Base-by-base conservation (phyloP, 352 stramenopile species). In the Globisporangium nunn region DNA sequence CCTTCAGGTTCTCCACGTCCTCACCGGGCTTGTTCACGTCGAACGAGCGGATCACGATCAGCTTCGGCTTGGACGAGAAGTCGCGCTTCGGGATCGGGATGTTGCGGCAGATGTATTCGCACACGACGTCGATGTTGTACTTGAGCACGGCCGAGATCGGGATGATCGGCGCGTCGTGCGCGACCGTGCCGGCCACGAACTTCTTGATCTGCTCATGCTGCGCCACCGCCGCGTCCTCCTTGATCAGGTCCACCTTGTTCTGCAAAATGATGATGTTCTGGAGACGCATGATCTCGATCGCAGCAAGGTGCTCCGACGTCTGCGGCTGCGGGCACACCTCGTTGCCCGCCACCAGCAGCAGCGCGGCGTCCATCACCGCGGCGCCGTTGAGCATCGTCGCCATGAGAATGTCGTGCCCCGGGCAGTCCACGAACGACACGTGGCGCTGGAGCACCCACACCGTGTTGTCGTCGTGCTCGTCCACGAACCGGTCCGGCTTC, bases 331-430 rank as follows among this genome's bases (percentile, higher is more conserved):
- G 97, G 74, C 97, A 99, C 41, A 97, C 93, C 81, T 98, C 95
- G 65, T 98, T 98, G 52, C 94, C 95, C 3, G 97, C 97, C 15
- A 99, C 97, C 28, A 99, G 75, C 40, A 99, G 81, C 46, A 99
- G 81, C 3, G 98, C 97, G 43, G 97, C 98, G 74, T 99, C 98
- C 97, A 99, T 99, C 63, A 99, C 97, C 37, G 97, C 98, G 3
- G 98, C 97, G 64, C 97, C 97, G 88, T 99, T 99, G 30, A 99
- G 85, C 98, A 99, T 99, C 68, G 98, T 99, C 45, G 98, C 98
- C 98, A 99, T 99, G 62, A 99, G 90, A 88, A 99, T 99, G 75
- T 99, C 97, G 86, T 99, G 97, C 58, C 98, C 97, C 15, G 97
- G 98, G 85, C 98, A 99, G 76, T 99, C 97, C 6, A 99, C 98